phyloP scores from a whole-genome alignment of 148 eudicot species.

The Amaranthus palmeri region DNA sequence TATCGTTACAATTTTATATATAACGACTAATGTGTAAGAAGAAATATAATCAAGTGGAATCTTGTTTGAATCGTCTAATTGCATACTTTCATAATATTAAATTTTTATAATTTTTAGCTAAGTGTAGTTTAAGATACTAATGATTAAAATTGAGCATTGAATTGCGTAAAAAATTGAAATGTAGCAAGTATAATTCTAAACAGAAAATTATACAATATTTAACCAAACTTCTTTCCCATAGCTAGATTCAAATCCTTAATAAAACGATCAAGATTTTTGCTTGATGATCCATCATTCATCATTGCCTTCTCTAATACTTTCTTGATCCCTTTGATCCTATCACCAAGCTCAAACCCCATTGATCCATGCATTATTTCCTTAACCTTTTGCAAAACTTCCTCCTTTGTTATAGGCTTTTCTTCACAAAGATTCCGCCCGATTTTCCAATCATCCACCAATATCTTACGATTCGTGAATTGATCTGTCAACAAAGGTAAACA shows the following conservation, averaged over 20 bases:
- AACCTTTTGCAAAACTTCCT: constrained; percentile 17
- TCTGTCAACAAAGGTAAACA: constrained; percentile 32
- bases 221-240: not conserved
- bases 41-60: too few species aligned
- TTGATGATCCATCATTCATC: constrained; percentile 15
- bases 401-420: constrained; percentile 12
- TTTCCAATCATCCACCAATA: constrained; percentile 32
- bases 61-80: too few species aligned
- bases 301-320: constrained; percentile 12
- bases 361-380: constrained; percentile 9
- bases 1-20: too few species aligned
- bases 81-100: too few species aligned
- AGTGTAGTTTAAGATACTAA: too few species aligned
- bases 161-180: too few species aligned
- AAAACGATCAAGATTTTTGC: constrained; percentile 20
- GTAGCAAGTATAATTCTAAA: too few species aligned
- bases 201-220: too few species aligned
- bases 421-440: constrained; percentile 25
- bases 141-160: too few species aligned
- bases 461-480: constrained; percentile 27
- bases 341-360: constrained; percentile 9
- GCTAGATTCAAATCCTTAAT: constrained; percentile 13
- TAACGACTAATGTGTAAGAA: too few species aligned
- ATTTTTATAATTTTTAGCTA: too few species aligned
- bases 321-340: constrained; percentile 14